These are phyloP conservation scores for Rhododendron mucronatum DNA, from an alignment of 148 eudicot genomes.

Conservation along the genomic window DNA sequence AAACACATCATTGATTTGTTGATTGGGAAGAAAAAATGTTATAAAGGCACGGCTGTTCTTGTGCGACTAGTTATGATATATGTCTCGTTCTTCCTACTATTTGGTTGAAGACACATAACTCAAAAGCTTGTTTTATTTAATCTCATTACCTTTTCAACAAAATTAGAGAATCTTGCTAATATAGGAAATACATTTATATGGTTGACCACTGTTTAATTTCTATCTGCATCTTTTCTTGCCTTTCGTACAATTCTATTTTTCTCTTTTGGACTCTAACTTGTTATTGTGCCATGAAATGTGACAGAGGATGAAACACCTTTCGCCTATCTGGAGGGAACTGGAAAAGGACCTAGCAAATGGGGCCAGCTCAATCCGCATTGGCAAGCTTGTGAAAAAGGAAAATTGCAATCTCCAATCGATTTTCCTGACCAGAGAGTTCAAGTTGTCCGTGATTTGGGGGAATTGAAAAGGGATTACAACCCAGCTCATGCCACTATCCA, in stretches of 20 bases:
- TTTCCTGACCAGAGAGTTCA: conserved; percentile 13
- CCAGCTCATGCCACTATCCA: conserved; percentile 26
- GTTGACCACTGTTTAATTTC: neutral
- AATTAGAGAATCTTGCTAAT: neutral
- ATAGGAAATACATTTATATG: neutral
- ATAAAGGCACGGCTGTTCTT: neutral
- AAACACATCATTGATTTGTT: neutral
- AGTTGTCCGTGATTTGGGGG: conserved; percentile 1
- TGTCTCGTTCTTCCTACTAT: neutral
- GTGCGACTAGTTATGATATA: neutral
- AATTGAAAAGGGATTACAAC: conserved; percentile 21
- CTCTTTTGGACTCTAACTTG: neutral
- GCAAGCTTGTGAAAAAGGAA: conserved; percentile 29
- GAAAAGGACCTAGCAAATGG: conserved; percentile 35
- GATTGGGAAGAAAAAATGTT: neutral
- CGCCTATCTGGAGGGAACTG: conserved; percentile 20
- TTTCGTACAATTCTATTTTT: neutral
- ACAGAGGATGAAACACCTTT: conserved; percentile 25
- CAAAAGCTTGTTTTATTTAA: neutral
- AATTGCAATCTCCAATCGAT: conserved; percentile 41
- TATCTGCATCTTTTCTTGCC: neutral
- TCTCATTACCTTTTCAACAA: neutral
- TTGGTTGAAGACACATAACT: neutral
- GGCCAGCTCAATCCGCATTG: conserved; percentile 24
- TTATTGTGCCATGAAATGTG: neutral